Conservation (phyloP, 1,284 basidiomycete genomes). For the Ustilago hordei region DNA sequence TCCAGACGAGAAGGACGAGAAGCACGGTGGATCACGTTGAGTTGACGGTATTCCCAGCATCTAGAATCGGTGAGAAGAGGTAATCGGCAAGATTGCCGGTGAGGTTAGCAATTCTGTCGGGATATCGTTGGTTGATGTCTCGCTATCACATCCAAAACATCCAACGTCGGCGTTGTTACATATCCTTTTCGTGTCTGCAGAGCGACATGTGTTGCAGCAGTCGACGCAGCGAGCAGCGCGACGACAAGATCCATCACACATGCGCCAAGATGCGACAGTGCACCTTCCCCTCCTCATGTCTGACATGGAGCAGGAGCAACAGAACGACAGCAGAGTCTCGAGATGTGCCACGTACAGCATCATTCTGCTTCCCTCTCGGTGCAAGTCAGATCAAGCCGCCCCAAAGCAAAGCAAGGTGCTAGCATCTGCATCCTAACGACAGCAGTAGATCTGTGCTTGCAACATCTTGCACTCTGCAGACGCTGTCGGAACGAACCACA, state of each 20-base stretch:
- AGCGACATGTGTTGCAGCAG: neutral
- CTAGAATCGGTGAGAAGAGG: constrained; percentile 71
- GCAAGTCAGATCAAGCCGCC: too few relatives aligned
- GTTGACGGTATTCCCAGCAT: constrained; percentile 92
- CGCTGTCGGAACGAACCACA: neutral
- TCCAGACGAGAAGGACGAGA: constrained; percentile 97
- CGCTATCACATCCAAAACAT: neutral
- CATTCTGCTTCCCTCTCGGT: too few relatives aligned
- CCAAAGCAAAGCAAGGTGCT: too few relatives aligned
- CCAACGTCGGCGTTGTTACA: neutral
- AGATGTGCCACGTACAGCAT: too few relatives aligned
- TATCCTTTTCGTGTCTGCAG: neutral
- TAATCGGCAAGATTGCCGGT: neutral
- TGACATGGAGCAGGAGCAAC: too few relatives aligned
- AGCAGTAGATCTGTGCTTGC: too few relatives aligned
- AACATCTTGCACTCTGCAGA: neutral
- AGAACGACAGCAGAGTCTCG: too few relatives aligned
- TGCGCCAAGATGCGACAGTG: too few relatives aligned
- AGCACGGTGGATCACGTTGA: constrained; percentile 97
- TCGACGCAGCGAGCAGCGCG: neutral
- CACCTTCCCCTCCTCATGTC: too few relatives aligned
- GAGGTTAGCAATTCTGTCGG: constrained; percentile 12
- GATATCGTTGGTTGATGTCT: neutral
- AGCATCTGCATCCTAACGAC: too few relatives aligned
- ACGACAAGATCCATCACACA: neutral